Conservation (phyloP, 495 filamentous ascomycete species). For the Tuber brumale region DNA sequence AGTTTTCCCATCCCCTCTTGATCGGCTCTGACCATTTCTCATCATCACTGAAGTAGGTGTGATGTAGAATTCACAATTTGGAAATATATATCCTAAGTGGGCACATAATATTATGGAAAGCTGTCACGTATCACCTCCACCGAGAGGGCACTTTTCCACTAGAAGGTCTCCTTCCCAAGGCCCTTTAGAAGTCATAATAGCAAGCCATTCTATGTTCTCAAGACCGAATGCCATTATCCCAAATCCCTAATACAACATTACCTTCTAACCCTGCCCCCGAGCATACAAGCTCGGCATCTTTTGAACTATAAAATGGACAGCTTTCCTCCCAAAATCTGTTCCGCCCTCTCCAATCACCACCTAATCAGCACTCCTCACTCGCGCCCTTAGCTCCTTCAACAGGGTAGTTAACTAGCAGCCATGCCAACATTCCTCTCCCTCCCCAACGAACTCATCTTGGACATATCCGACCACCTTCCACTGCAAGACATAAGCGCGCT, state of each 20-base stretch:
- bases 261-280: too few species aligned
- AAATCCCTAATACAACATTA: neutral
- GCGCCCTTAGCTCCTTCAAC: neutral
- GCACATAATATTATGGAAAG: too few species aligned
- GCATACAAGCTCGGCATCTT: neutral
- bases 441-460: constrained; percentile 16
- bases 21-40: too few species aligned
- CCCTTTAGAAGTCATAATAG: neutral
- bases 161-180: neutral
- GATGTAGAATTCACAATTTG: too few species aligned
- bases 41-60: too few species aligned
- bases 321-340: neutral
- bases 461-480: neutral
- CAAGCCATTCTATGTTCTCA: neutral
- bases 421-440: neutral
- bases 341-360: neutral
- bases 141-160: too few species aligned
- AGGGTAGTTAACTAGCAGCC: neutral
- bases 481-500: constrained; percentile 12
- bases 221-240: too few species aligned
- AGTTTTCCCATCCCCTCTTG: too few species aligned
- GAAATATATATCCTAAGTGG: too few species aligned
- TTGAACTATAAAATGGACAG: neutral
- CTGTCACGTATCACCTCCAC: too few species aligned
- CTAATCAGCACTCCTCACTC: neutral